Conservation (phyloP, 1,284 basidiomycete genomes). For the Moesziomyces sp. region DNA sequence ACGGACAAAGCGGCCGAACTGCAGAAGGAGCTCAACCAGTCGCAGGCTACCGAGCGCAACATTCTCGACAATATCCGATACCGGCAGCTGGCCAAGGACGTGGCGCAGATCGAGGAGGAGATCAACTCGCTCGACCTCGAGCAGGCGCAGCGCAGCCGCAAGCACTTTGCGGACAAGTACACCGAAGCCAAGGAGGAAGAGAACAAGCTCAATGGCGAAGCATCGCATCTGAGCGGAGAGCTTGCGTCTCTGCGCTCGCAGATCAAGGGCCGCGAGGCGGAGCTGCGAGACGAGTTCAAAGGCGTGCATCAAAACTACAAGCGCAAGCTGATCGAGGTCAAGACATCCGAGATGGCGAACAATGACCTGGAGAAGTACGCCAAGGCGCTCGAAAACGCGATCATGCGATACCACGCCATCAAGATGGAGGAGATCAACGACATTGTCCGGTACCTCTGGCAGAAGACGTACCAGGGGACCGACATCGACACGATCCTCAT, state of each 20-base stretch:
- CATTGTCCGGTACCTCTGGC: conserved; percentile 81
- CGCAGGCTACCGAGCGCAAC: conserved; percentile 71
- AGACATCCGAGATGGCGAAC: conserved; percentile 70
- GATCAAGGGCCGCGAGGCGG: conserved; percentile 73
- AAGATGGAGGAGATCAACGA: conserved; percentile 99
- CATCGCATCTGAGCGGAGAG: conserved; percentile 61
- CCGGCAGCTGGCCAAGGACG: conserved; percentile 77
- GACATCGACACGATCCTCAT: conserved; percentile 99
- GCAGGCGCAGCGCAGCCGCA: conserved; percentile 67
- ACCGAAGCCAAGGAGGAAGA: conserved; percentile 77
- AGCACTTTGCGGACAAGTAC: conserved; percentile 86
- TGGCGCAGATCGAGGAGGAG: conserved; percentile 77
- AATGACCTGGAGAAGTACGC: conserved; percentile 87
- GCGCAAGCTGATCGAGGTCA: conserved; percentile 91
- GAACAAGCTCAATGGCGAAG: conserved; percentile 78
- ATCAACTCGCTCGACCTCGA: conserved; percentile 72
- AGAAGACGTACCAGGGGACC: conserved; percentile 98
- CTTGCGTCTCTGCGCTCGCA: conserved; percentile 55
- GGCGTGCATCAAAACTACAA: conserved; percentile 86
- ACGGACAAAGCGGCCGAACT: conserved; percentile 51
- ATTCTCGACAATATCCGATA: conserved; percentile 87
- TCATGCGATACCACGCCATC: conserved; percentile 97
- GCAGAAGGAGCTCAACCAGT: conserved; percentile 67
- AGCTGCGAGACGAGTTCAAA: conserved; percentile 84
- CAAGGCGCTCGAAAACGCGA: conserved; percentile 91